A percentile compares a stretch with the other conserved stretches of the same genome.
phyloP scores from a whole-genome alignment of 2,329 filamentous ascomycete genomes.

The Chaetomiaceae sp. region DNA sequence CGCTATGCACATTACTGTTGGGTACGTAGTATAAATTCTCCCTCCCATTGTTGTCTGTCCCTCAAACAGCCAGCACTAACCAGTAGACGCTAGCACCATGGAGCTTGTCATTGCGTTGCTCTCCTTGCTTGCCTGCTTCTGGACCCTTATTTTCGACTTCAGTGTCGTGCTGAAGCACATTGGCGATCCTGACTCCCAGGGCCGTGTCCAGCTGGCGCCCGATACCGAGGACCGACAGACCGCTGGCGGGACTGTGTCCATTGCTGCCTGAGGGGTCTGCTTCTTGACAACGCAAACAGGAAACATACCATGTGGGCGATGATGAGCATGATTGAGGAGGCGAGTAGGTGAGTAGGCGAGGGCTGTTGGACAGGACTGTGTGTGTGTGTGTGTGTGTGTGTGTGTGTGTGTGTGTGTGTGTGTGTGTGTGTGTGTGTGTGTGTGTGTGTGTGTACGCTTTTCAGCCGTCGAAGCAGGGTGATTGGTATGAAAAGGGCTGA shows the following conservation, averaged over 20 bases:
- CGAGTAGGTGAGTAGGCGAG: too few species aligned
- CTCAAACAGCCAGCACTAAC: background rate
- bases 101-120: background rate
- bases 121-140: background rate
- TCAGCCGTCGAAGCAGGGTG: too few species aligned
- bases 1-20: background rate
- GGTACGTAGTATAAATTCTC: background rate
- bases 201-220: background rate
- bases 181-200: background rate
- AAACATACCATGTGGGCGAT: too few species aligned
- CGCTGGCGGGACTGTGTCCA: slow-evolving; percentile 4
- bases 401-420: too few species aligned
- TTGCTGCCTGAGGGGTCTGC: slow-evolving; percentile 2
- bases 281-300: too few species aligned
- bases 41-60: background rate
- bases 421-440: too few species aligned
- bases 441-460: too few species aligned
- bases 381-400: too few species aligned
- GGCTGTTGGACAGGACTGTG: too few species aligned
- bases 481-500: too few species aligned
- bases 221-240: slow-evolving; percentile 1
- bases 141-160: background rate
- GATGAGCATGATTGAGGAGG: too few species aligned
- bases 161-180: background rate
- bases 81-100: too few species aligned